A percentile compares a stretch with the other conserved stretches of the same genome.
These are phyloP conservation scores for Dispira parvispora DNA, from an alignment of 192 early-diverging fungal genomes.

Conservation along the genomic window DNA sequence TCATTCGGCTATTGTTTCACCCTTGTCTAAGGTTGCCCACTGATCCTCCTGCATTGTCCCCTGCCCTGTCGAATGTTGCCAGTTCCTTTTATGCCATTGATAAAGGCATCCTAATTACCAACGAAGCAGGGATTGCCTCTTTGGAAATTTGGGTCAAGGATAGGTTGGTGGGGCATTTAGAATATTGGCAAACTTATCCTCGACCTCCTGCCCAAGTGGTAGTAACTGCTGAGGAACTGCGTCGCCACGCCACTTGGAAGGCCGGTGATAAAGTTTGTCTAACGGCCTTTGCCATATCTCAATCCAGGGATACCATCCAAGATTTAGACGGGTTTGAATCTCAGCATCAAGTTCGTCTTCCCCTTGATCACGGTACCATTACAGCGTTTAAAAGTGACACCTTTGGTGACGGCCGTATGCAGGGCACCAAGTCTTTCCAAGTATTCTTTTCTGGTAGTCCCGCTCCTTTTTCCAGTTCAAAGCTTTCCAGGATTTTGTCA, in stretches of 20 bases:
- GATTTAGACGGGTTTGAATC: conserved; percentile 13
- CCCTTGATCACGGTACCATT: conserved; percentile 7
- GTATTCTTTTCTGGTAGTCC: conserved; percentile 18
- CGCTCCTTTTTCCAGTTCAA: conserved; percentile 11
- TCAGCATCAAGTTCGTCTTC: conserved; percentile 11
- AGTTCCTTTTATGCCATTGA: conserved; percentile 19
- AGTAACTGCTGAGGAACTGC: conserved; percentile 11
- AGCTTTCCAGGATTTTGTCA: conserved; percentile 16
- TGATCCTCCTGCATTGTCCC: conserved; percentile 21
- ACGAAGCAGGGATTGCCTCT: conserved; percentile 33
- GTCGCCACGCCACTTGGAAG: conserved; percentile 17
- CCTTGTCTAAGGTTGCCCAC: conserved; percentile 36
- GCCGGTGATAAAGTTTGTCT: conserved; percentile 18
- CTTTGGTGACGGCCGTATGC: conserved; percentile 26
- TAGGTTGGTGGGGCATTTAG: conserved; percentile 27
- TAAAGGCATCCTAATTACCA: conserved; percentile 18
- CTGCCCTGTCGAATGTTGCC: not conserved
- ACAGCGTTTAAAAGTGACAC: conserved; percentile 14
- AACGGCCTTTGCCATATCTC: conserved; percentile 20
- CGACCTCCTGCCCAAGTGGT: conserved; percentile 17
- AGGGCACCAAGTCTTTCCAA: conserved; percentile 15
- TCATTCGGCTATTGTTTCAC: conserved; percentile 38
- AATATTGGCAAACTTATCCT: conserved; percentile 28
- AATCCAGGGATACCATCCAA: conserved; percentile 10
- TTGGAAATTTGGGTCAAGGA: conserved; percentile 36